Base-by-base conservation (phyloP, 345 rosid species). In the Draba incana region DNA sequence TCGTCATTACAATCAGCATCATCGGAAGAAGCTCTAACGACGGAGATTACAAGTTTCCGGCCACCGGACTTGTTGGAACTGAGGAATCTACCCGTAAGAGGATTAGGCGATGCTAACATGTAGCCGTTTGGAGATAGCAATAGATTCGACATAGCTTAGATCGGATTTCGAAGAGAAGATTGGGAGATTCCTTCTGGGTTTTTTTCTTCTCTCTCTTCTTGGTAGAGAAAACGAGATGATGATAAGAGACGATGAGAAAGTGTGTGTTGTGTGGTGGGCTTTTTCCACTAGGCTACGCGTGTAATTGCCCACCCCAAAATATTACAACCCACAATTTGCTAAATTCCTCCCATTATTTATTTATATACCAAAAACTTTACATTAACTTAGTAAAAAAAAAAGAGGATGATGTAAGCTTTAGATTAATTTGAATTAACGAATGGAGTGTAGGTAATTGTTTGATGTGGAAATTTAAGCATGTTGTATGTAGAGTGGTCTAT, bases 1-100 rank as follows among this genome's bases (percentile, higher is more conserved):
- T 88, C 97, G 6, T 52, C 79, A 48, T 93, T 93, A 64, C 99
- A 93, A 63, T 93, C 96, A 24, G 89, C 1, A 11, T 84, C 91
- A 53, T 80, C 89, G 9, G 89, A 25, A 64, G 94, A 77, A 60
- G 94, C 91, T 70, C 88, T 78, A 46, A 86, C 75, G 14, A 67
- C 70, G 55, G 84, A 67, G 58, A 82, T 52, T 58, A 66, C n/a
- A 68, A 47, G 30, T 3, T 62, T 71, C 43, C 77, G 61, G 52
- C 64, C 69, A 9, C 9, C 27, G 65, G 67, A 68, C 71, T 42
- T 75, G 66, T 42, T 75, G 66, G 13, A 46, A 55, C 13, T 37
- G 47, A 33, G 15, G 63, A 66, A 71, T 52, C 71, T 75, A 35
- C 15, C 74, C 39, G n/a, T 69, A 43, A 77, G 70, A 50, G 80